phyloP scores from a whole-genome alignment of 225 moss, liverwort and hornwort genomes.

The Bryum argenteum region DNA sequence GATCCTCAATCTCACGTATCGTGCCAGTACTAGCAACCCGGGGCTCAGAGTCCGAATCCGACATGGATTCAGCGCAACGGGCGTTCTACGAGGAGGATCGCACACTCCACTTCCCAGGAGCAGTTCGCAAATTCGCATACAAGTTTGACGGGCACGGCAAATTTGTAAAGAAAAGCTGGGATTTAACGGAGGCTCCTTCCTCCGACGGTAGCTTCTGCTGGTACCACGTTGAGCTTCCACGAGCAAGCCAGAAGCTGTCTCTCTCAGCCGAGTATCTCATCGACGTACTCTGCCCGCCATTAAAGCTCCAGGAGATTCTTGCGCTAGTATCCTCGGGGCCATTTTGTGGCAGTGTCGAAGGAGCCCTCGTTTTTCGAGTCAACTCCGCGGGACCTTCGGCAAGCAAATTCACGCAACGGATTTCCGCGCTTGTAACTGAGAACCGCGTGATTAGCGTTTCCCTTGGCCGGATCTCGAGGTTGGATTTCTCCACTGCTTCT shows the following conservation, averaged over 20 bases:
- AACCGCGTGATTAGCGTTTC: constrained; percentile 83
- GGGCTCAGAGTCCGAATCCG: constrained; percentile 21
- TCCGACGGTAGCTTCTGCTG: constrained; percentile 52
- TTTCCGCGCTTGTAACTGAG: constrained; percentile 79
- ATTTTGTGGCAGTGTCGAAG: constrained; percentile 86
- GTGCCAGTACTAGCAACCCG: constrained; percentile 31
- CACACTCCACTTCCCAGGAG: constrained; percentile 58
- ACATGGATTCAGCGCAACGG: constrained; percentile 28
- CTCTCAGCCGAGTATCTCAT: constrained; percentile 85
- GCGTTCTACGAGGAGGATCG: constrained; percentile 34
- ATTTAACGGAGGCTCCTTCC: constrained; percentile 33
- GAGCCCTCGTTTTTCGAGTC: constrained; percentile 77
- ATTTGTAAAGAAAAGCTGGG: constrained; percentile 70
- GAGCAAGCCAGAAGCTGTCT: constrained; percentile 69
- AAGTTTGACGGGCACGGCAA: constrained; percentile 69
- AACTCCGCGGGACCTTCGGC: constrained; percentile 83
- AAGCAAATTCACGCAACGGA: constrained; percentile 84
- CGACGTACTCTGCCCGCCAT: constrained; percentile 81
- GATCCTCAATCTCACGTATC: constrained; percentile 46
- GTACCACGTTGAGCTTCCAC: constrained; percentile 91
- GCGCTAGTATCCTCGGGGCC: constrained; percentile 81
- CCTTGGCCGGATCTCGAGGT: constrained; percentile 63
- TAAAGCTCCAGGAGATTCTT: constrained; percentile 88
- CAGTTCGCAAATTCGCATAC: constrained; percentile 81
- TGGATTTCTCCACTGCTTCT: constrained; percentile 67